Conservation (phyloP, 1,284 basidiomycete species). For the Anthracocystis walkeri region DNA sequence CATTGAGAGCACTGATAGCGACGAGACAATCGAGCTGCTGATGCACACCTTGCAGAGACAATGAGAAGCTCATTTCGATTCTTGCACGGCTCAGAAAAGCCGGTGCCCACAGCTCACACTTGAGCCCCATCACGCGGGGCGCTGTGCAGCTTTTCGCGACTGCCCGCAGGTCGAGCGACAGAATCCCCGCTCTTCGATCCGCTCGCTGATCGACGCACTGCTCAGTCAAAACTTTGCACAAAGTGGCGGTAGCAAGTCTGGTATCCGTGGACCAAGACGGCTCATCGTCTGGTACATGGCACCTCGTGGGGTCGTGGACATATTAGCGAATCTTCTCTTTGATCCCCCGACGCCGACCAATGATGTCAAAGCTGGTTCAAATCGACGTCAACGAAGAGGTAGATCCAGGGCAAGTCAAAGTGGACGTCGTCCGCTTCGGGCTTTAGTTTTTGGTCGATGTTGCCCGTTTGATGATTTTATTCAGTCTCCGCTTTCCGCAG, state of each 20-base stretch:
- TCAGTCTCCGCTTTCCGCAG: constrained; percentile 11
- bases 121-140: no score
- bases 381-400: neutral
- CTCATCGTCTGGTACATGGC: neutral
- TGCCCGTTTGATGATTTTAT: neutral
- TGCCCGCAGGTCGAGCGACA: neutral
- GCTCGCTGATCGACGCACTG: neutral
- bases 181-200: neutral
- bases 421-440: constrained; percentile 10
- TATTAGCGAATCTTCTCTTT: neutral
- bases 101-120: no score
- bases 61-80: neutral
- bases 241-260: neutral
- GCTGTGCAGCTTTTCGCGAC: no score
- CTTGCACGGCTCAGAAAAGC: neutral
- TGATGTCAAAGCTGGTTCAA: neutral
- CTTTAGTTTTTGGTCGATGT: neutral
- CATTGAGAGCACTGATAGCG: neutral
- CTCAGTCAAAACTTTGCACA: neutral
- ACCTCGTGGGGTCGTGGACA: constrained; percentile 6
- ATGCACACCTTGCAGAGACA: neutral
- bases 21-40: neutral
- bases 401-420: neutral
- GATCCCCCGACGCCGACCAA: neutral
- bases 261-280: neutral